Percentiles rank a stretch among this genome's conserved stretches.
phyloP scores from a whole-genome alignment of 2,329 filamentous ascomycete species.

The Nannizzia gypsea region DNA sequence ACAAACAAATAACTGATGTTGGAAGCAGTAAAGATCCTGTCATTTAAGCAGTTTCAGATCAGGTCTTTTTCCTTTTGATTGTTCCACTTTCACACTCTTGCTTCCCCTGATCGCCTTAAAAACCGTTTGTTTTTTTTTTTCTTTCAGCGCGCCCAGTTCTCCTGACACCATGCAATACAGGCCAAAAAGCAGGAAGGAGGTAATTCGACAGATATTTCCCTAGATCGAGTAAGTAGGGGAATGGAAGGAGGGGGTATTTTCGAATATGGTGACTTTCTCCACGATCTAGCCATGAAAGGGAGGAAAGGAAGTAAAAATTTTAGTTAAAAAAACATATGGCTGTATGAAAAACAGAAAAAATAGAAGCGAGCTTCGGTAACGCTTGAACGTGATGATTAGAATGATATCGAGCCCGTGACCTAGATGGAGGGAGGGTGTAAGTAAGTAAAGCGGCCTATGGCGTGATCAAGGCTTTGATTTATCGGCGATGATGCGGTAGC shows the following conservation, averaged over 20 bases:
- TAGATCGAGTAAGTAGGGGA: not conserved
- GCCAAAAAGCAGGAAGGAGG: not conserved
- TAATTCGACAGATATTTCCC: not conserved
- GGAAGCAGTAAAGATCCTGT: not conserved
- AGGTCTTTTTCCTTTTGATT: not conserved
- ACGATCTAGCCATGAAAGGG: not conserved
- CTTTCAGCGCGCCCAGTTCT: not conserved
- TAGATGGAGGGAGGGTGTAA: too few relatives aligned
- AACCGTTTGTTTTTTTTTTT: not conserved
- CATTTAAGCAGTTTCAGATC: too few relatives aligned
- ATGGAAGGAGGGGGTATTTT: not conserved
- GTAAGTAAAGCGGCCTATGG: too few relatives aligned
- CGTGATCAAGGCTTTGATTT: constrained; percentile 21
- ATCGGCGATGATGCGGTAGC: constrained; percentile 32
- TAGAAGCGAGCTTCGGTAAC: not conserved
- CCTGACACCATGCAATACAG: constrained; percentile 1
- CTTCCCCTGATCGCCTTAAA: not conserved
- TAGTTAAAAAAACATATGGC: not conserved
- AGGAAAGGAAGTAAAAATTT: not conserved
- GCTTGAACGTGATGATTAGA: not conserved
- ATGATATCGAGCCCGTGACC: not conserved
- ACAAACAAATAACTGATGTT: not conserved
- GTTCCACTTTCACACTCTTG: not conserved
- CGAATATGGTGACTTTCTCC: not conserved
- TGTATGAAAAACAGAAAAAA: not conserved